phyloP scores from a whole-genome alignment of 805 yeast genomes.

The Cyberlindnera nakhonratchasimensis region DNA sequence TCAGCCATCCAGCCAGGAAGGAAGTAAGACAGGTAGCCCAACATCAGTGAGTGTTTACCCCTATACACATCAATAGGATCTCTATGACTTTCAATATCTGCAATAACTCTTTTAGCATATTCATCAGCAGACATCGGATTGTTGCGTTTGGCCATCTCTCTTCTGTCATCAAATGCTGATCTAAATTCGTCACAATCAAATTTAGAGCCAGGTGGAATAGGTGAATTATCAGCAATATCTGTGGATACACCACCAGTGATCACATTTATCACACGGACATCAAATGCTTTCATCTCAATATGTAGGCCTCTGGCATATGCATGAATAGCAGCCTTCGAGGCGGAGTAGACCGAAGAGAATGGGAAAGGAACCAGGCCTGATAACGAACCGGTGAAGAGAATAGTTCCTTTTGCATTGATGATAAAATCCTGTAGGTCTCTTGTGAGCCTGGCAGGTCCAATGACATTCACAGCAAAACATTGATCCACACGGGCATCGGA shows the following conservation, averaged over 20 bases:
- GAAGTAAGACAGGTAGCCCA: conserved; percentile 34
- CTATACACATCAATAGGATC: conserved; percentile 53
- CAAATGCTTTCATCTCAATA: conserved; percentile 67
- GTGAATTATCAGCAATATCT: conserved; percentile 62
- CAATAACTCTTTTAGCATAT: conserved; percentile 56
- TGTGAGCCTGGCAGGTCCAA: conserved; percentile 62
- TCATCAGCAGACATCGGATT: conserved; percentile 56
- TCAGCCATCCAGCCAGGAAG: conserved; percentile 51
- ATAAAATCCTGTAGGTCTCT: conserved; percentile 54
- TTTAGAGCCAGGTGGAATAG: conserved; percentile 51
- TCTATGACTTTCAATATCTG: conserved; percentile 38
- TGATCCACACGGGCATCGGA: conserved; percentile 48
- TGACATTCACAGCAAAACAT: conserved; percentile 63
- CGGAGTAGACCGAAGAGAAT: conserved; percentile 60
- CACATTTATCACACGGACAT: conserved; percentile 63
- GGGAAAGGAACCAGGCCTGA: conserved; percentile 72
- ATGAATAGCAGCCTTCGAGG: conserved; percentile 75
- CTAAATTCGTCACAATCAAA: conserved; percentile 50
- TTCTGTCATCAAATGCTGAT: conserved; percentile 47
- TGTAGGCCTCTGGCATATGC: conserved; percentile 62
- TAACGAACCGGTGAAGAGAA: conserved; percentile 72
- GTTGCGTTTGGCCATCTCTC: conserved; percentile 55
- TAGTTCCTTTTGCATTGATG: conserved; percentile 62
- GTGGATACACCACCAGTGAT: conserved; percentile 78
- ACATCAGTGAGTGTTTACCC: conserved; percentile 44